Conservation (phyloP, 2,329 filamentous ascomycete genomes). For the Neonectria hederae region DNA sequence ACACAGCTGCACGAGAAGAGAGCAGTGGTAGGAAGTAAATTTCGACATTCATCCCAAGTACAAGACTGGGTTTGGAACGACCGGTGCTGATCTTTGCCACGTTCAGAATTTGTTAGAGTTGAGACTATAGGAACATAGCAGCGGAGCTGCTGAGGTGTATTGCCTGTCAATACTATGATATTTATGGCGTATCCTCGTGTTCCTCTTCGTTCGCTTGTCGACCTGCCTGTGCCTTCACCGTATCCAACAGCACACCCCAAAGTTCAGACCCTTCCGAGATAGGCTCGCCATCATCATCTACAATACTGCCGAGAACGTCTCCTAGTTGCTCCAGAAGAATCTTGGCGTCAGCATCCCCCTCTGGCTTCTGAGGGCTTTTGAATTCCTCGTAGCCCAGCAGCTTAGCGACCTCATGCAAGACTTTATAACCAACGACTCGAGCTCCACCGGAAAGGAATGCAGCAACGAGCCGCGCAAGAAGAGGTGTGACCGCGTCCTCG, state of each 20-base stretch:
- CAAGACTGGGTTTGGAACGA: background rate
- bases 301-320: background rate
- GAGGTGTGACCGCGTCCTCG: background rate
- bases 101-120: background rate
- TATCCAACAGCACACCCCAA: background rate
- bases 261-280: background rate
- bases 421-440: background rate
- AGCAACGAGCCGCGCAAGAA: background rate
- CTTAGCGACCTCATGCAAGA: background rate
- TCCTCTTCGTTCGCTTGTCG: background rate
- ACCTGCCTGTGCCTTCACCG: too few species aligned
- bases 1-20: too few species aligned
- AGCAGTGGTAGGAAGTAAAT: too few species aligned
- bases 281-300: background rate
- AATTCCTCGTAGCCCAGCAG: background rate
- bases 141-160: background rate
- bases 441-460: background rate
- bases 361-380: background rate
- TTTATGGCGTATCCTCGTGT: background rate
- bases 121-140: background rate
- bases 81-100: background rate
- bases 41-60: too few species aligned
- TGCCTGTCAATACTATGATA: background rate
- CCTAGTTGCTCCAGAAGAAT: background rate
- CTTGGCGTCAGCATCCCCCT: background rate